These are phyloP conservation scores for Pseudogymnoascus sp. DNA, from an alignment of 2,329 filamentous ascomycete species.

Conservation along the genomic window DNA sequence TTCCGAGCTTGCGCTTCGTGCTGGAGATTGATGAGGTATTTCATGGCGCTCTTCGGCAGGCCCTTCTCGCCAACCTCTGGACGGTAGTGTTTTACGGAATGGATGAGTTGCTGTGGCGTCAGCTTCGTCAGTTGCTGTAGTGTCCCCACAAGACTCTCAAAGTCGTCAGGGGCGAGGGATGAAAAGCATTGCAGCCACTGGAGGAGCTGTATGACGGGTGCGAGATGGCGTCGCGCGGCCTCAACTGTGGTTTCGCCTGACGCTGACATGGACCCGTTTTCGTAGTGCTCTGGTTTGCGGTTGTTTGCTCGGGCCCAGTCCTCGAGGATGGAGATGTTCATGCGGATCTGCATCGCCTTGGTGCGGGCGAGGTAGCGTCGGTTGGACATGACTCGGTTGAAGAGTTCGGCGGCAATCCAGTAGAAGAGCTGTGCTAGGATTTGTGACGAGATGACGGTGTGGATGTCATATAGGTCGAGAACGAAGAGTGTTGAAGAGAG, in stretches of 20 bases:
- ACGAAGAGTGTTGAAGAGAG: constrained; percentile 95
- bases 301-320: constrained; percentile 96
- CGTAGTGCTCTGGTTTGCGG: constrained; percentile 88
- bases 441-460: constrained; percentile 90
- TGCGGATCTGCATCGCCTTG: constrained; percentile 98
- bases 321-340: constrained; percentile 93
- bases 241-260: constrained; percentile 84
- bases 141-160: constrained; percentile 81
- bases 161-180: constrained; percentile 73
- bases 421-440: constrained; percentile 89
- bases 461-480: constrained; percentile 95
- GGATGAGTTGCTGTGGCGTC: constrained; percentile 80
- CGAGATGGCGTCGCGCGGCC: constrained; percentile 72
- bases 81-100: constrained; percentile 86
- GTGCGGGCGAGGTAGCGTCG: constrained; percentile 89
- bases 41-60: constrained; percentile 77
- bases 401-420: constrained; percentile 92
- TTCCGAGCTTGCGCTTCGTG: constrained; percentile 60
- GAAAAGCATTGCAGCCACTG: constrained; percentile 99
- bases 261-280: constrained; percentile 78
- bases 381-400: constrained; percentile 97
- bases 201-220: constrained; percentile 83
- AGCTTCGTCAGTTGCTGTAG: constrained; percentile 81
- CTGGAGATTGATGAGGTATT: constrained; percentile 75
- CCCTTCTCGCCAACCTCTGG: constrained; percentile 93